Base-by-base conservation (phyloP, 2,329 filamentous ascomycete genomes). In the Beauveria bassiana region DNA sequence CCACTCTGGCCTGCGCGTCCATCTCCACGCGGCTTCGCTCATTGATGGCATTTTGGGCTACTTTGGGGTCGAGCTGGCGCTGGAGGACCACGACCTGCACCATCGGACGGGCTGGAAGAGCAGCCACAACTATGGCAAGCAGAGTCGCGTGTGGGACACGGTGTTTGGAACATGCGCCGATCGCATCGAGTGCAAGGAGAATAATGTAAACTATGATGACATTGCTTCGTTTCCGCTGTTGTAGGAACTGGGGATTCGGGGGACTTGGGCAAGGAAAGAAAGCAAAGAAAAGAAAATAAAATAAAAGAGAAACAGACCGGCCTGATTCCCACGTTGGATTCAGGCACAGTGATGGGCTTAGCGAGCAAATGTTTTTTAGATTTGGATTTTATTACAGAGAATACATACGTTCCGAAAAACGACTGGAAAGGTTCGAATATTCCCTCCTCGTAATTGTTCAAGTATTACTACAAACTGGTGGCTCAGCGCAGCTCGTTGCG, bases 21-120 rank as follows among this genome's bases (percentile, higher is more conserved):
- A 72, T 53, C 65, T 70, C 0, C 68, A 68, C 1, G 69, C 73
- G 0, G 73, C 75, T 0, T 70, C 70, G 1, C 70, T 73, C 0
- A 62, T 76, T n/a, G 70, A 66, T 16, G 74, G 70, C 66, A 51
- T 77, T 1, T 64, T 78, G n/a, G 64, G 66, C 47, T 34, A 67
- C 3, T 63, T 76, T 8, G 67, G 71, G 8, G 43, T 62, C 28
- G 75, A 78, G 40, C 64, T 78, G 5, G 67, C 75, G 2, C 72
- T 78, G 26, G 77, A 79, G 62, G 77, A 79, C 47, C 73, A 76
- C 57, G 74, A 76, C 58, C 64, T 76, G 16, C 74, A 76, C 61
- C 74, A 76, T 53, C 70, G 74, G 2, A 69, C 69, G 61, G 74
- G 74, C 2, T 76, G 72, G 72, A 61, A 51, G 45, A 38, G 3